A percentile compares a stretch with the other conserved stretches of the same genome.
Evolutionary conservation across 805 yeast genomes (phyloP).

Genomic region (Pichia nanzhaoensis): DNA sequence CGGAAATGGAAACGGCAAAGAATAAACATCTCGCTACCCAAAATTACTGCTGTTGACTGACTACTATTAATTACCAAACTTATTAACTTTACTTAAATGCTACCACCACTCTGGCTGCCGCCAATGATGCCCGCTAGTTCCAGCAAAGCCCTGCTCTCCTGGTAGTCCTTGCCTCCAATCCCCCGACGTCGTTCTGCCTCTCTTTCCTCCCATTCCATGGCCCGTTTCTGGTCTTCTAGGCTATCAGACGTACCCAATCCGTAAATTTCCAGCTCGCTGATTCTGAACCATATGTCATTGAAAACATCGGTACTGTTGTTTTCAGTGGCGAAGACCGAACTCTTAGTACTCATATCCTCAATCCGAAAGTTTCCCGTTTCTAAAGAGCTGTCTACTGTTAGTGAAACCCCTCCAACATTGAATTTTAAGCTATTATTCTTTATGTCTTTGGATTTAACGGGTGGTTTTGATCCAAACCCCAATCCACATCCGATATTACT

Average conservation of each 20-base stretch:
- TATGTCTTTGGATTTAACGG: slow-evolving; percentile 40
- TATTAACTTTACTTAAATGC: slow-evolving; percentile 27
- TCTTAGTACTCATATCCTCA: slow-evolving; percentile 47
- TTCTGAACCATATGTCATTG: slow-evolving; percentile 63
- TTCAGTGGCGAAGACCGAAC: slow-evolving; percentile 30
- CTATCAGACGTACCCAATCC: slow-evolving; percentile 83
- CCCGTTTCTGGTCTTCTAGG: slow-evolving; percentile 63
- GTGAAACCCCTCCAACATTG: slow-evolving; percentile 65
- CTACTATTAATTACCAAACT: neutral
- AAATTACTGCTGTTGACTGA: too few relatives aligned
- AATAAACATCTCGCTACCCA: too few relatives aligned
- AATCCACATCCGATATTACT: slow-evolving; percentile 71
- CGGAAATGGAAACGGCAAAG: too few relatives aligned
- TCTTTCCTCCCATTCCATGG: slow-evolving; percentile 88
- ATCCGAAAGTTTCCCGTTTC: slow-evolving; percentile 81
- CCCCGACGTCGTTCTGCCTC: slow-evolving; percentile 76
- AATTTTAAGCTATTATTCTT: slow-evolving; percentile 29
- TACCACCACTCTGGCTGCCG: slow-evolving; percentile 40
- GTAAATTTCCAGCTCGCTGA: slow-evolving; percentile 82
- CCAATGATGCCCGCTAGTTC: slow-evolving; percentile 74
- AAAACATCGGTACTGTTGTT: slow-evolving; percentile 26
- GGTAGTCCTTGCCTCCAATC: slow-evolving; percentile 56
- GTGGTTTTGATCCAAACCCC: slow-evolving; percentile 73
- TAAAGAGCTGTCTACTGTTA: slow-evolving; percentile 69
- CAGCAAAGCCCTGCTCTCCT: slow-evolving; percentile 78